phyloP scores from a whole-genome alignment of 2,329 filamentous ascomycete genomes.

The Thielaviopsis populi region DNA sequence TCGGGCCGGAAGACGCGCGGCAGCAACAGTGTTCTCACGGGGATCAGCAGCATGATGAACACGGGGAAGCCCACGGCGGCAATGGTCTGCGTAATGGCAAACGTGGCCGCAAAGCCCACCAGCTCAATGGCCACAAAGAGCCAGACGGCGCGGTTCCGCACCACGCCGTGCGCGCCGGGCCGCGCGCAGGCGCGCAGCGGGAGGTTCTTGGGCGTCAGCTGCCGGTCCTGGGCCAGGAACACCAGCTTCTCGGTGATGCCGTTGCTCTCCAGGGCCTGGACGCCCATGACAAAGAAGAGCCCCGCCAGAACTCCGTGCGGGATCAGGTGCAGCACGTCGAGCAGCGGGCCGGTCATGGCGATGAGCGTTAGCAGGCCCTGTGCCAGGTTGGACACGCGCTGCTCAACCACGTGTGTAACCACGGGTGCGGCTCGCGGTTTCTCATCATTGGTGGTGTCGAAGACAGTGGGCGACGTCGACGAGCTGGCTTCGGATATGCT shows the following conservation, averaged over 20 bases:
- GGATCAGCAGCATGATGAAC: constrained; percentile 55
- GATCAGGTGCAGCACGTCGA: constrained; percentile 60
- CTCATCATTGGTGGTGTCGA: constrained; percentile 34
- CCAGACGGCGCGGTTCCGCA: constrained; percentile 51
- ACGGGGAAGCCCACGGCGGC: constrained; percentile 70
- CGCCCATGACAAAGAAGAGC: constrained; percentile 73
- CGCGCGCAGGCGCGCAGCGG: constrained; percentile 40
- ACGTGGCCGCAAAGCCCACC: constrained; percentile 58
- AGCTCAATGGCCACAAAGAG: constrained; percentile 54
- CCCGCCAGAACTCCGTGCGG: constrained; percentile 68
- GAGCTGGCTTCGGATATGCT: neutral
- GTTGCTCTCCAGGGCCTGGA: constrained; percentile 61
- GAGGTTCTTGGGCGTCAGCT: constrained; percentile 42
- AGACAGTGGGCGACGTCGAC: constrained; percentile 27
- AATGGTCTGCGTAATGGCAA: constrained; percentile 71
- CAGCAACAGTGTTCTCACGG: constrained; percentile 47
- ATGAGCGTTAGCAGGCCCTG: constrained; percentile 65
- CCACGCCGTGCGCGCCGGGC: constrained; percentile 33
- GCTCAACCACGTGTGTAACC: constrained; percentile 55
- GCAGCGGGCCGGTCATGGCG: constrained; percentile 61
- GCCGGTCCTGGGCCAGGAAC: constrained; percentile 49
- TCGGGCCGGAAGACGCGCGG: constrained; percentile 44
- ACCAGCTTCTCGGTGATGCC: constrained; percentile 62
- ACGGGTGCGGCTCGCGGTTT: constrained; percentile 31
- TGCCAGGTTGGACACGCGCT: constrained; percentile 62